Base-by-base conservation (phyloP, 805 yeast genomes). In the Candida odintsovae region DNA sequence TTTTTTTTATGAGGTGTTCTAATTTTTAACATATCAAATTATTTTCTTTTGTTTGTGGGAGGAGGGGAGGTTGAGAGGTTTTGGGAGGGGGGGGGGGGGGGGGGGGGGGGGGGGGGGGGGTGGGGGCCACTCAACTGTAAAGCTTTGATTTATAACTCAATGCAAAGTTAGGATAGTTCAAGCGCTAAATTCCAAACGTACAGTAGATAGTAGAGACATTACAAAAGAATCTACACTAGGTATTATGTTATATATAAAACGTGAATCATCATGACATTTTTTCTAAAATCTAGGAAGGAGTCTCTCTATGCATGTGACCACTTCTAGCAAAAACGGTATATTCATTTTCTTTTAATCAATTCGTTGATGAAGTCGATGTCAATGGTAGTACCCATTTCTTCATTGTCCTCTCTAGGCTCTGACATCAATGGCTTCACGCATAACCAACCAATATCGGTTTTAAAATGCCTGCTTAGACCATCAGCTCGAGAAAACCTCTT, bases 401-500 rank as follows among this genome's bases (percentile, higher is more conserved):
- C 37, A 15, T 54, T 54, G n/a, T 35, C 18, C 20, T 52, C 47
- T 38, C 54, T 53, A 4, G 61, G 83, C 49, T 81, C 88, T 29
- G 74, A 77, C 71, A 82, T 72, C 50, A 84, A 67, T 3, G 87
- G 86, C 49, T 73, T 69, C 44, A 85, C 76, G 59, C 94, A 85
- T 18, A 71, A 64, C 70, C 83, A 76, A 1, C 94, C 94, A 0
- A 86, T 78, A 49, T 83, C 92, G 2, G 90, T 82, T 46, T 86
- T 68, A 58, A 84, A 83, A 58, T 85, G 94, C 43, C 92, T 72
- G 2, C 86, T 80, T 37, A 85, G 69, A 0, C 92, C 94, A 61
- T 86, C 94, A 3, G 86, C 82, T 38, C 94, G 69, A 6, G 90
- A 89, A 63, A 85, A 85, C 51, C 73, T 71, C 58, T 80, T 78